Evolutionary conservation across 2,329 filamentous ascomycete genomes (phyloP), one percentile per base, ranked within the genome.

Genomic region (Hypoxylon sp.): DNA sequence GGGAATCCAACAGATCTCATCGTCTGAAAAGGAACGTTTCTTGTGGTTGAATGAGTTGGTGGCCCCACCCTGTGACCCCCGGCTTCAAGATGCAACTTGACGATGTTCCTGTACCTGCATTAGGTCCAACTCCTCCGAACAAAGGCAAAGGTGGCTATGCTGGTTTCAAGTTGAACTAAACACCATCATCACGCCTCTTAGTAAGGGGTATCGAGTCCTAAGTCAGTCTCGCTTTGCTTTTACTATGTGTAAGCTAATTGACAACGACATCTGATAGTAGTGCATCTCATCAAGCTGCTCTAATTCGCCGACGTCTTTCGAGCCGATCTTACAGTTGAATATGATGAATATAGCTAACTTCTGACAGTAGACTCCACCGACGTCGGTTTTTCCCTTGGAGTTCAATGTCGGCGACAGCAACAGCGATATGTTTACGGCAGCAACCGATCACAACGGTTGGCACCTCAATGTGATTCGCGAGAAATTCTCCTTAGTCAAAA

Each of bases 81-180:
- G 61, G 47, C 44, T 50, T 53, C 61, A 67, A 67, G 58, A 66
- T 63, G 57, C 66, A 53, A 71, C 63, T 55, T 52, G 48, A 42
- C 48, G 64, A 69, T 67, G 59, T 51, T 61, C 35, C 37, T 52
- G 75, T 77, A 76, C 76, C 76, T 77, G 76, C 76, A 76, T 77
- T 73, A 76, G 72, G 54, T 33, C 48, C 58, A 59, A 46, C 62
- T 69, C 55, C 51, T 66, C 39, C 14, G 50, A 54, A 11, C 55
- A 63, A 57, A 69, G 37, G 19, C 46, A 42, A 17, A 69, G 39
- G 75, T 76, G 76, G 76, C 76, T 76, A 73, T 77, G 76, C 66
- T 70, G 44, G 76, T 77, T 77, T 77, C 74, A 74, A 63, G 63
- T 72, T 73, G 58, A 74, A 63, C 67, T 67, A 62, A 75, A 71